Evolutionary conservation across 1,284 basidiomycete genomes (phyloP).

Genomic region (Sporisorium graminicola): DNA sequence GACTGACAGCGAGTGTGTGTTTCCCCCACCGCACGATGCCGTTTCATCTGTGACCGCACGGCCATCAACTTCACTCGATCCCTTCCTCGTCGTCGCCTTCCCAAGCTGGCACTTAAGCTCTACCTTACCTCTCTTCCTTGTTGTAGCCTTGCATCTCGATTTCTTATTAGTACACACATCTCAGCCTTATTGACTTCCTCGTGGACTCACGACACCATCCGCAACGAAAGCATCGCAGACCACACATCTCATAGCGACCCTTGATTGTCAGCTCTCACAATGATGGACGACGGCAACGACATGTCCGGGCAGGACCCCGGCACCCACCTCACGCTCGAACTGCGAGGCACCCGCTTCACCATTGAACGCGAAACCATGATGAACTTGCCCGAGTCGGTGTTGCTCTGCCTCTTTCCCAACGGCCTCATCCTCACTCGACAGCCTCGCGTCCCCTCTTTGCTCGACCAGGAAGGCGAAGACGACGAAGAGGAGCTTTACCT

Average conservation of each 20-base stretch:
- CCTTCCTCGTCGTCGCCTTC: not conserved
- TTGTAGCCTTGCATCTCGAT: no score
- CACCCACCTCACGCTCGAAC: slow-evolving; percentile 87
- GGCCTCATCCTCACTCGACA: slow-evolving; percentile 93
- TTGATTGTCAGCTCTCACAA: slow-evolving; percentile 3
- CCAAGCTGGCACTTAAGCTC: no score
- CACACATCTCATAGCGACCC: not conserved
- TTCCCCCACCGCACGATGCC: not conserved
- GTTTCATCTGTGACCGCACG: not conserved
- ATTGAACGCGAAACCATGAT: slow-evolving; percentile 98
- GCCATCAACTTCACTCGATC: not conserved
- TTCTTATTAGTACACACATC: not conserved
- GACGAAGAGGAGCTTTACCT: slow-evolving; percentile 92
- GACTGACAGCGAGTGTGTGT: not conserved
- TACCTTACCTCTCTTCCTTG: no score
- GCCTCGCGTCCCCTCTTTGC: slow-evolving; percentile 73
- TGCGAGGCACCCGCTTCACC: slow-evolving; percentile 89
- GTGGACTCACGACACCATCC: not conserved
- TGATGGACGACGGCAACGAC: slow-evolving; percentile 54
- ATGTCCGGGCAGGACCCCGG: slow-evolving; percentile 32
- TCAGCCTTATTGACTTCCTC: not conserved
- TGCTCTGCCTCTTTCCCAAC: slow-evolving; percentile 96
- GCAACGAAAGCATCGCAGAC: no score
- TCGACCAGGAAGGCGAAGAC: slow-evolving; percentile 72
- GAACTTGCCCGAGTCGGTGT: slow-evolving; percentile 96